Conservation (phyloP, 2,329 filamentous ascomycete genomes). For the Graphilbum fragrans region DNA sequence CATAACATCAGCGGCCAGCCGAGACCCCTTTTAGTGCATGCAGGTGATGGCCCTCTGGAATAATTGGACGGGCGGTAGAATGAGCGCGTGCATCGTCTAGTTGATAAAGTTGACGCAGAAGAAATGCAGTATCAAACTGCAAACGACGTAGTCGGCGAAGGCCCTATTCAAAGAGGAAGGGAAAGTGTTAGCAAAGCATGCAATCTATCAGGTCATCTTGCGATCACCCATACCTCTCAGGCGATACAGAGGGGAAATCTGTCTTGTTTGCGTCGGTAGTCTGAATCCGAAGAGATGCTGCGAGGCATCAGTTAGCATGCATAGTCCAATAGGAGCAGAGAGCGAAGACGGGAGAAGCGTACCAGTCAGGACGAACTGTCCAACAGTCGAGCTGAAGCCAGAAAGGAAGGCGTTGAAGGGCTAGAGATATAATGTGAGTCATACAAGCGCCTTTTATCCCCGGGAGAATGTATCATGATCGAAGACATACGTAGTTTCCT, state of each 20-base stretch:
- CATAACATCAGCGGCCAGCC: no score
- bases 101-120: conserved; percentile 99
- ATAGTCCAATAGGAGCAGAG: background rate
- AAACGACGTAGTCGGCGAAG: conserved; percentile 92
- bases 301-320: conserved; percentile 2
- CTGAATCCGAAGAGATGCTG: conserved; percentile 75
- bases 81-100: conserved; percentile 32
- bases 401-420: conserved; percentile 98
- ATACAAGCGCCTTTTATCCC: no score
- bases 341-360: conserved; percentile 21
- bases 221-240: conserved; percentile 54
- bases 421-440: conserved; percentile 29
- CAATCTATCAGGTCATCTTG: background rate
- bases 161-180: conserved; percentile 52
- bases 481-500: conserved; percentile 80
- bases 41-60: no score
- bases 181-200: background rate
- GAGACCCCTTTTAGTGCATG: no score
- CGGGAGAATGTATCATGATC: no score
- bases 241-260: conserved; percentile 65
- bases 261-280: conserved; percentile 71
- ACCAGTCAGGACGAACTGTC: conserved; percentile 93
- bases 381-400: conserved; percentile 87
- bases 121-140: conserved; percentile 91
- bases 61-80: no score